Conservation (phyloP, 208 protist species). For the Trypanosoma scelopori region DNA sequence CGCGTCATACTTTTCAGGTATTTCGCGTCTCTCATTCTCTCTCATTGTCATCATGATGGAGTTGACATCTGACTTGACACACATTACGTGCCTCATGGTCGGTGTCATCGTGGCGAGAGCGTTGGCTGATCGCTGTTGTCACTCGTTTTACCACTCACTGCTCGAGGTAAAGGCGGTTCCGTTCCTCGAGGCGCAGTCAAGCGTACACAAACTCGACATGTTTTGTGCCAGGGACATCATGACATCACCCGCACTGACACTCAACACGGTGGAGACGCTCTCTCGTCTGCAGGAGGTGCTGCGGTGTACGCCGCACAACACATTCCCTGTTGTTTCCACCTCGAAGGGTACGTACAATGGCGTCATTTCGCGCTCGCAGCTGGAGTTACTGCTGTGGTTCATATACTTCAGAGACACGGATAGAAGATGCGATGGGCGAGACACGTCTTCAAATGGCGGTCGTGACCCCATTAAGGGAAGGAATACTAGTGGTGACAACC, state of each 20-base stretch:
- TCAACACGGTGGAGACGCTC: slow-evolving; percentile 53
- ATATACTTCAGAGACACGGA: slow-evolving; percentile 52
- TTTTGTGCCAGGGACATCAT: slow-evolving; percentile 81
- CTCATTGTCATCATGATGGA: slow-evolving; percentile 91
- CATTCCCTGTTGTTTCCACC: slow-evolving; percentile 78
- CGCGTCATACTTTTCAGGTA: slow-evolving; percentile 76
- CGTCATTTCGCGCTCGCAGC: slow-evolving; percentile 47
- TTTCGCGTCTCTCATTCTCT: slow-evolving; percentile 83
- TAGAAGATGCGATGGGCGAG: not conserved
- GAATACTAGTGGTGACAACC: not conserved
- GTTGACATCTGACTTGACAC: slow-evolving; percentile 79
- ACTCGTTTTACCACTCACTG: slow-evolving; percentile 78
- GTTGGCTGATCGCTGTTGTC: slow-evolving; percentile 69
- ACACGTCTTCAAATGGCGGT: not conserved
- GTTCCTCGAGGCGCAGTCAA: slow-evolving; percentile 60
- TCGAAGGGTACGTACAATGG: slow-evolving; percentile 42
- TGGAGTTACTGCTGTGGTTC: slow-evolving; percentile 61
- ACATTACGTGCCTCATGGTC: slow-evolving; percentile 86
- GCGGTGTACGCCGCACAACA: slow-evolving; percentile 69
- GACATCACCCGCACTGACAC: slow-evolving; percentile 48
- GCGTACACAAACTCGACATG: slow-evolving; percentile 50
- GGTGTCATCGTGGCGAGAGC: slow-evolving; percentile 78
- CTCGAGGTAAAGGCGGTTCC: slow-evolving; percentile 78
- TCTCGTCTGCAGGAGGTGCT: slow-evolving; percentile 49
- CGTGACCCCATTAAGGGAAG: not conserved